These are phyloP conservation scores for Schoenoplectus tabernaemontani DNA, from an alignment of 202 grass and related monocot genomes.

Conservation along the genomic window DNA sequence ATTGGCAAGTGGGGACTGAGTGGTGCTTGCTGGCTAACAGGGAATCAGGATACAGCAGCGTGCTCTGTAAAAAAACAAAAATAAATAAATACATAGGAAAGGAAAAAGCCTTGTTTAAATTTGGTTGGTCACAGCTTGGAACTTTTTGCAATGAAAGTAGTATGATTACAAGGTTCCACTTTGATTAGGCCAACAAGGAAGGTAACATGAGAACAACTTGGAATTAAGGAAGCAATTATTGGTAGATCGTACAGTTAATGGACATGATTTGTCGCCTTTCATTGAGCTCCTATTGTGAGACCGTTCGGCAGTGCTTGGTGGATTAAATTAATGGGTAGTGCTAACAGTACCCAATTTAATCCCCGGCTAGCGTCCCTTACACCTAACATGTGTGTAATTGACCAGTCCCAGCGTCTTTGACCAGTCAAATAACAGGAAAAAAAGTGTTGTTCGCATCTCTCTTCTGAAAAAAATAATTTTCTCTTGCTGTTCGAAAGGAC, in stretches of 20 bases:
- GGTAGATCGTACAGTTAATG: neutral
- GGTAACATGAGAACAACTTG: neutral
- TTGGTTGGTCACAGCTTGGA: neutral
- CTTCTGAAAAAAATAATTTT: no score
- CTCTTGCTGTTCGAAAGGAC: no score
- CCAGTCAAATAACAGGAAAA: no score
- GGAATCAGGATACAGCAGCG: neutral
- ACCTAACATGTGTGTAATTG: no score
- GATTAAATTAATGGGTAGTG: no score
- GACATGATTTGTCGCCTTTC: neutral
- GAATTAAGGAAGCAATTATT: neutral
- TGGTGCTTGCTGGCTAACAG: neutral
- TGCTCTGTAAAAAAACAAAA: neutral
- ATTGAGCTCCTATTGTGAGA: neutral
- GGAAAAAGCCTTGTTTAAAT: neutral
- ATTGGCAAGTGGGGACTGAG: neutral
- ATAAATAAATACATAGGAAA: neutral
- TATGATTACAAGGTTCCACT: neutral
- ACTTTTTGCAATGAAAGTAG: neutral
- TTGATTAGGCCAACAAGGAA: neutral
- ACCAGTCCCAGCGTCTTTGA: no score
- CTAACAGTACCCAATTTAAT: no score
- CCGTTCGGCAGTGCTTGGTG: no score
- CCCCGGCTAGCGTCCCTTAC: no score
- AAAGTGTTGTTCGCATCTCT: no score